These are phyloP conservation scores for Casuarina cunninghamiana DNA, from an alignment of 306 rosid species.

Conservation along the genomic window DNA sequence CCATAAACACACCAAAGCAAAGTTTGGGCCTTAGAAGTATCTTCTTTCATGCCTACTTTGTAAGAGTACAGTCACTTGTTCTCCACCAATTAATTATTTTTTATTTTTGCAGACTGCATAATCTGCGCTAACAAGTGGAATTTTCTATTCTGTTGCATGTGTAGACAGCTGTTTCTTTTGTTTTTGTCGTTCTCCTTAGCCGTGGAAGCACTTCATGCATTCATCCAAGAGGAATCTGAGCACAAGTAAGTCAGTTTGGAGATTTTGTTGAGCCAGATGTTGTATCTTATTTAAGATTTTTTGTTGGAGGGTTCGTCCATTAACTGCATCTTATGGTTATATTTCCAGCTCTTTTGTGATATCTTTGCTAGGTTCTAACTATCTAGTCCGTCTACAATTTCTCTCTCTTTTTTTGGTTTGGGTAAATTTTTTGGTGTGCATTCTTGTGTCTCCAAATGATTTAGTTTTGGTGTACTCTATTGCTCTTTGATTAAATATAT, in stretches of 20 bases:
- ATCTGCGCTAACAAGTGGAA: constrained; percentile 54
- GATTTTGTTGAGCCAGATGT: constrained; percentile 5
- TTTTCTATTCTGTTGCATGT: constrained; percentile 57
- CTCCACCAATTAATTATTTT: neutral
- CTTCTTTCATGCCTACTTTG: too few species aligned
- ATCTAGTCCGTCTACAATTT: neutral
- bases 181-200: constrained; percentile 97
- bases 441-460: neutral
- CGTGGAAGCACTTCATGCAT: constrained; percentile 96
- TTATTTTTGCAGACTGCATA: neutral
- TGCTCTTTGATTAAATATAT: neutral
- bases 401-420: neutral
- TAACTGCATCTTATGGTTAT: neutral
- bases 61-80: neutral
- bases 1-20: too few species aligned
- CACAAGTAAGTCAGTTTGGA: constrained; percentile 82
- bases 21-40: too few species aligned
- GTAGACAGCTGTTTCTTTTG: constrained; percentile 99
- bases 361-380: neutral
- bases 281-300: neutral
- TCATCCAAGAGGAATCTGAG: constrained; percentile 98
- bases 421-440: neutral
- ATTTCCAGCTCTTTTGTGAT: neutral
- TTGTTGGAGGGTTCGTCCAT: neutral
- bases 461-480: neutral